These are phyloP conservation scores for Toxoplasma gondii DNA, from an alignment of 169 alveolate genomes.

Conservation along the genomic window DNA sequence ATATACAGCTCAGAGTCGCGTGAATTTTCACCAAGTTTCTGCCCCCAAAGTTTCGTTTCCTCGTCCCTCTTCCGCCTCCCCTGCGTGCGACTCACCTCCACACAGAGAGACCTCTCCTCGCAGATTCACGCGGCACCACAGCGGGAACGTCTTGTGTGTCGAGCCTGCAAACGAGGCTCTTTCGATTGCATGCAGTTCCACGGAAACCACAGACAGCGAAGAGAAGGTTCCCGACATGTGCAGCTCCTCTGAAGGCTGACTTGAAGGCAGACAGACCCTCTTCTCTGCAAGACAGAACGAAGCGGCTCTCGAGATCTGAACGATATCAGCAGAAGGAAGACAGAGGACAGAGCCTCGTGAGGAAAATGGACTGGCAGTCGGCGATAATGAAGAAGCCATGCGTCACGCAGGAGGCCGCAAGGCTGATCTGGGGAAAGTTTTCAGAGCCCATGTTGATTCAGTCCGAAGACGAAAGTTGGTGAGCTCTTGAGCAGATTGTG, in stretches of 20 bases:
- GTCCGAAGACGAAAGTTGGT: slow-evolving; percentile 31
- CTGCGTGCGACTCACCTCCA: neutral
- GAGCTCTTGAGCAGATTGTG: neutral
- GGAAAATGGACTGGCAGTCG: slow-evolving; percentile 21
- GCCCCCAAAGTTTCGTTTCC: neutral
- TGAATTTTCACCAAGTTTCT: neutral
- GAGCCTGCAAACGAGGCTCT: too few relatives aligned
- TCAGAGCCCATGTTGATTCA: neutral
- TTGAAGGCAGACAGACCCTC: too few relatives aligned
- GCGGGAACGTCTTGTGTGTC: too few relatives aligned
- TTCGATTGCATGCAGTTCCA: too few relatives aligned
- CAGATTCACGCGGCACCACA: too few relatives aligned
- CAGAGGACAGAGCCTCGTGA: neutral
- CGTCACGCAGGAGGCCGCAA: neutral
- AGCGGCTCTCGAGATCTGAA: too few relatives aligned
- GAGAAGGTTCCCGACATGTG: too few relatives aligned
- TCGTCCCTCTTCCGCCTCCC: neutral
- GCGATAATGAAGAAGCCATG: neutral
- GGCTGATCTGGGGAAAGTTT: neutral
- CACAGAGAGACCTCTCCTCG: too few relatives aligned
- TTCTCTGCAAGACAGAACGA: too few relatives aligned
- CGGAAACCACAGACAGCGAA: too few relatives aligned
- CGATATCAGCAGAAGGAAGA: neutral
- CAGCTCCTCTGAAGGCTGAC: too few relatives aligned
- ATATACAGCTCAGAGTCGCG: too few relatives aligned